These are phyloP conservation scores for Pelomyxa schiedti DNA, from an alignment of 78 protist species.

Conservation along the genomic window DNA sequence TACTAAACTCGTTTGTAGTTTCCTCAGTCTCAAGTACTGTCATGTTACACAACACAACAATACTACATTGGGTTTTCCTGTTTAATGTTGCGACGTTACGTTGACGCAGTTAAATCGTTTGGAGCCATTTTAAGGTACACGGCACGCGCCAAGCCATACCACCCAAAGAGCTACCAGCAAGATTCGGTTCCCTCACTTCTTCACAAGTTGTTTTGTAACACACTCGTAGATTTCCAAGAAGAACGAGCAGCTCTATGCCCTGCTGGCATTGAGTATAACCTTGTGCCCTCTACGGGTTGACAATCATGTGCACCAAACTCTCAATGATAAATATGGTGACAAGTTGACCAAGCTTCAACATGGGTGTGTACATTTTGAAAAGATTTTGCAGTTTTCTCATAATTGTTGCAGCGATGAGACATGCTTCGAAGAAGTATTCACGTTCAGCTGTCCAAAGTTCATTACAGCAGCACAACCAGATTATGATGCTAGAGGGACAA, in stretches of 20 bases:
- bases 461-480: slow-evolving; percentile 39
- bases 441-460: slow-evolving; percentile 58
- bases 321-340: slow-evolving; percentile 68
- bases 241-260: slow-evolving; percentile 73
- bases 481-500: background rate
- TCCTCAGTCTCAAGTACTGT: slow-evolving; percentile 48
- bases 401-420: slow-evolving; percentile 5
- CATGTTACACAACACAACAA: slow-evolving; percentile 62
- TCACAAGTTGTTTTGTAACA: background rate
- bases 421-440: slow-evolving; percentile 56
- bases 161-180: slow-evolving; percentile 18
- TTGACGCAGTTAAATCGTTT: slow-evolving; percentile 60
- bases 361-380: slow-evolving; percentile 12
- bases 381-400: background rate
- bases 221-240: slow-evolving; percentile 46
- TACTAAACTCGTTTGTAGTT: too few relatives aligned
- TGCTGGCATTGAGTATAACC: slow-evolving; percentile 60
- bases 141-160: slow-evolving; percentile 25
- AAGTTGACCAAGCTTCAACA: slow-evolving; percentile 42
- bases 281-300: slow-evolving; percentile 73
- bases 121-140: slow-evolving; percentile 31
- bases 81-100: slow-evolving; percentile 69
- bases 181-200: background rate
- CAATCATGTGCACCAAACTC: slow-evolving; percentile 33
- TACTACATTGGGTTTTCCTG: slow-evolving; percentile 71